phyloP scores from a whole-genome alignment of 176 grass and related monocot genomes.

The Eragrostis curvula region DNA sequence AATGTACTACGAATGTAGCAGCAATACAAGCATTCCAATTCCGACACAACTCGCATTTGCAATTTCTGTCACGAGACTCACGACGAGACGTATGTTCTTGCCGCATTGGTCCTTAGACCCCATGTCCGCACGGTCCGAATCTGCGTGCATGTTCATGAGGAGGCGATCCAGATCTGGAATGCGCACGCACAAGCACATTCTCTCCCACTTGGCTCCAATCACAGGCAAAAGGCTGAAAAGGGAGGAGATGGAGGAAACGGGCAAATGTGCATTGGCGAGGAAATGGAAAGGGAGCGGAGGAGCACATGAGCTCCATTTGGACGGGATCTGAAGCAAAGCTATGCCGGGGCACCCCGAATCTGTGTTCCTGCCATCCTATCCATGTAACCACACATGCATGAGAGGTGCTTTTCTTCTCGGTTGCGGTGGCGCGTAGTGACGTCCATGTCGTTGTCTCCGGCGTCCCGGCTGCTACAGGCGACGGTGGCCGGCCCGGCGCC shows the following conservation, averaged over 20 bases:
- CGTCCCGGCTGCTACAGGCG: not conserved
- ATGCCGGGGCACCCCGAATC: not conserved
- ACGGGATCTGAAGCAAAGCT: not conserved
- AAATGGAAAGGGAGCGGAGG: not conserved
- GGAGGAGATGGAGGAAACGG: slow-evolving; percentile 3
- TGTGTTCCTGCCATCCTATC: not conserved
- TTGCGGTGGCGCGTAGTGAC: too few species aligned
- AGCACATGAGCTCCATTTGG: slow-evolving; percentile 28
- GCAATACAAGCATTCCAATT: not conserved
- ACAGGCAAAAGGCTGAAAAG: slow-evolving; percentile 23
- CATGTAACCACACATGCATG: not conserved
- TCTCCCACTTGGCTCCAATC: slow-evolving; percentile 1
- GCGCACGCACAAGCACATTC: slow-evolving; percentile 22
- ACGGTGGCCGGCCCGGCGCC: not conserved
- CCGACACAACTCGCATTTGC: slow-evolving; percentile 17
- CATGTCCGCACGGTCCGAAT: slow-evolving; percentile 23
- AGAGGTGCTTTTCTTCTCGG: too few species aligned
- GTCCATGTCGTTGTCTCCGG: not conserved
- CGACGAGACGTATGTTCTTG: not conserved
- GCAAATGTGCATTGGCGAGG: not conserved
- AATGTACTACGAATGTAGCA: slow-evolving; percentile 14
- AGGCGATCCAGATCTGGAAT: slow-evolving; percentile 44
- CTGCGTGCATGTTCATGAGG: not conserved
- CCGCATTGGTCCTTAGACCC: not conserved
- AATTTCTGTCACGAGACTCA: not conserved